Evolutionary conservation across 2,329 filamentous ascomycete genomes (phyloP).

Genomic region (Ceratocystis eucalypticola): DNA sequence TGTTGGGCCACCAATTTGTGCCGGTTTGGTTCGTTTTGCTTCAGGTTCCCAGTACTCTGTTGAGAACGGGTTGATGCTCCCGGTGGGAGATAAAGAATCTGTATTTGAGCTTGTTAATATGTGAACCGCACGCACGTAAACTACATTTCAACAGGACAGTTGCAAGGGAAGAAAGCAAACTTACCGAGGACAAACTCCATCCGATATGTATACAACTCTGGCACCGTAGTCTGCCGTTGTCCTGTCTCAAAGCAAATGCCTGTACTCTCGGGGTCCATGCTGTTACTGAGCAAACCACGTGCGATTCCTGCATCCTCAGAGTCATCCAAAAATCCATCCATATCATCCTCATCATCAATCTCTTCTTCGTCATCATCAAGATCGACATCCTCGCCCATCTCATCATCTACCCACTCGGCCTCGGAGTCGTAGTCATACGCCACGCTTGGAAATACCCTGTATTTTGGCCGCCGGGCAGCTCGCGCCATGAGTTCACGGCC

Average conservation of each 20-base stretch:
- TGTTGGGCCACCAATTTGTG: background rate
- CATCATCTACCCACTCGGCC: slow-evolving; percentile 70
- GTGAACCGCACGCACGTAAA: background rate
- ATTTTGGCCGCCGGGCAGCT: slow-evolving; percentile 41
- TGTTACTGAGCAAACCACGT: slow-evolving; percentile 48
- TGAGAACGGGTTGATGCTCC: slow-evolving; percentile 70
- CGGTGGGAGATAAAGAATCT: slow-evolving; percentile 38
- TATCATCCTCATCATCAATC: slow-evolving; percentile 63
- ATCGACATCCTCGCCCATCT: slow-evolving; percentile 52
- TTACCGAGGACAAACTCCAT: slow-evolving; percentile 64
- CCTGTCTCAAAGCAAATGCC: slow-evolving; percentile 73
- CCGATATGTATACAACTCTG: slow-evolving; percentile 45
- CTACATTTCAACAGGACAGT: background rate
- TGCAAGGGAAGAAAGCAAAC: slow-evolving; percentile 23
- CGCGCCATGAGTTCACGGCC: slow-evolving; percentile 34
- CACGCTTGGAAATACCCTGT: slow-evolving; percentile 42
- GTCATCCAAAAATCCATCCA: slow-evolving; percentile 83
- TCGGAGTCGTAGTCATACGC: slow-evolving; percentile 81
- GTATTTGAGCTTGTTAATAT: slow-evolving; percentile 21
- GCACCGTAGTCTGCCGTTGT: slow-evolving; percentile 33
- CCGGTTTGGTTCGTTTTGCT: slow-evolving; percentile 23
- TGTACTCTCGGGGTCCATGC: slow-evolving; percentile 62
- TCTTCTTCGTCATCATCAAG: slow-evolving; percentile 57
- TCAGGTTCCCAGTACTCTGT: slow-evolving; percentile 59
- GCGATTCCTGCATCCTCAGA: slow-evolving; percentile 53